Conservation (phyloP, 169 alveolate species). For the Plasmodium sp. region DNA sequence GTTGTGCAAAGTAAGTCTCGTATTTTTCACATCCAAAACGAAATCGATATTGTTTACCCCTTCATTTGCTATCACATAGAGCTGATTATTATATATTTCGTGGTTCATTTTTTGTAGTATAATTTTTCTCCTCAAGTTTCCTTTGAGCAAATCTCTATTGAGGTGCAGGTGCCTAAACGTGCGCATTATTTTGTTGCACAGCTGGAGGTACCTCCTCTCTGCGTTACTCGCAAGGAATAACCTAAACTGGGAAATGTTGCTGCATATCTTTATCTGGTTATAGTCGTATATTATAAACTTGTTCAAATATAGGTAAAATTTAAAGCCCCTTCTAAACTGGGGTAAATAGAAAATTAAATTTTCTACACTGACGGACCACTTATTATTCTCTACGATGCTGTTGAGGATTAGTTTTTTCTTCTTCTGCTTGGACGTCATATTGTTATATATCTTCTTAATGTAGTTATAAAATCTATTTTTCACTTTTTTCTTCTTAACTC, state of each 20-base stretch:
- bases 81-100: conserved; percentile 61
- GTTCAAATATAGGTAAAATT: conserved; percentile 28
- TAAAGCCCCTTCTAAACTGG: conserved; percentile 36
- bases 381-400: conserved; percentile 30
- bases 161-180: conserved; percentile 13
- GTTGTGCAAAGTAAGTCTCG: conserved; percentile 55
- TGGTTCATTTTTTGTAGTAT: neutral
- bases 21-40: conserved; percentile 12
- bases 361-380: conserved; percentile 36
- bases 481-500: conserved; percentile 9
- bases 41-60: conserved; percentile 12
- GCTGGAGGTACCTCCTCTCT: conserved; percentile 1
- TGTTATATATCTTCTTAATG: conserved; percentile 24
- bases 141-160: neutral
- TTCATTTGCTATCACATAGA: conserved; percentile 59
- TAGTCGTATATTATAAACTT: conserved; percentile 63
- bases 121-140: conserved; percentile 32
- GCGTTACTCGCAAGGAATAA: conserved; percentile 30
- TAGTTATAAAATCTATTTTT: conserved; percentile 27
- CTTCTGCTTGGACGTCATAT: conserved; percentile 26
- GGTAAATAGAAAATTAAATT: conserved; percentile 35
- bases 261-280: conserved; percentile 52
- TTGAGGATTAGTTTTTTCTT: conserved; percentile 6
- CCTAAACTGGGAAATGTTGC: conserved; percentile 44
- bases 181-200: conserved; percentile 46